Evolutionary conservation across 2,329 filamentous ascomycete species (phyloP), one percentile per base, ranked within the genome.

Genomic region (Ascochyta koolunga): DNA sequence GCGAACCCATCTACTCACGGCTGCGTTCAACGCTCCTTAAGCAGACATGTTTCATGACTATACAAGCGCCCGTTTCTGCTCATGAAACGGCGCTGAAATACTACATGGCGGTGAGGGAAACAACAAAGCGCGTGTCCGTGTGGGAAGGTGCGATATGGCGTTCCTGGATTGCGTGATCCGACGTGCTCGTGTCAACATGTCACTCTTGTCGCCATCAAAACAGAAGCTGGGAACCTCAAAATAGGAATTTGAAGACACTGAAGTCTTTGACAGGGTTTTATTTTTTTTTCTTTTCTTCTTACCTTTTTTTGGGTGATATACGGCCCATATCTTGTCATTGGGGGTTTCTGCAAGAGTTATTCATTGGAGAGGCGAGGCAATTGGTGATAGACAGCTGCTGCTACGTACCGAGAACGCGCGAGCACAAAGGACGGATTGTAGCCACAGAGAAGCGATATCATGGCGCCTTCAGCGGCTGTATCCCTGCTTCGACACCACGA

Each of bases 161-260:
- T 58, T 50, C 44, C 24, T 51, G 53, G 43, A 67, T 69, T 70
- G 69, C 70, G 70, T 72, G 70, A 69, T 72, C 39, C 57, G 56
- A 63, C 68, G 68, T 67, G 62, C 63, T 70, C 54, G 64, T 58
- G 52, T 56, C 66, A 58, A 50, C 52, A 62, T 62, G 65, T 69
- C 41, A 60, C 59, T 45, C 32, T 38, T 29, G 57, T 65, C 46
- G 54, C 32, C 39, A 36, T 27, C 38, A 52, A 40, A 46, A 52
- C 27, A 18, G 22, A 8, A 18, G 4, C n/a, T 29, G 18, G 5
- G 16, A 36, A 24, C 35, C 4, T 31, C 6, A 13, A 13, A 11
- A 29, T n/a, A 41, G 4, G 11, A 15, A 40, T 21, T 13, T 16
- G 8, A 21, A 27, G 22, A 29, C 35, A 15, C 4, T 2, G 2